A percentile compares a stretch with the other conserved stretches of the same genome.
phyloP scores from a whole-genome alignment of 192 early-diverging fungal species.

The Umbelopsis sp. region DNA sequence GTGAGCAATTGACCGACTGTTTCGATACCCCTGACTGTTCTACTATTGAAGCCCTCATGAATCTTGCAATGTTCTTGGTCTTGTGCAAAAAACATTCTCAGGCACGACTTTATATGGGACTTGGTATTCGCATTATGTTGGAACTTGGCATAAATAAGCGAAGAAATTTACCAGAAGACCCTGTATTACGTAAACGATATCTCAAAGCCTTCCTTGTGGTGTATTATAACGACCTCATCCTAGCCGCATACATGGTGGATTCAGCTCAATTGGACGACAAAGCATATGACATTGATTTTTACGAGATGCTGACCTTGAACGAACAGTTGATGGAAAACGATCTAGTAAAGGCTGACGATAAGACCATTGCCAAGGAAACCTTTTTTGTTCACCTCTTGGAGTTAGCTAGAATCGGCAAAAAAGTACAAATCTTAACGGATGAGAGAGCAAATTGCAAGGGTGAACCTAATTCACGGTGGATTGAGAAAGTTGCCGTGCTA shows the following conservation, averaged over 20 bases:
- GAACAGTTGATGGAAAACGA: background rate
- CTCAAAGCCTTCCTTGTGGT: conserved; percentile 35
- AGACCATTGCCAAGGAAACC: conserved; percentile 28
- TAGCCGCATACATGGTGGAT: conserved; percentile 27
- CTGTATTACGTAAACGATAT: conserved; percentile 25
- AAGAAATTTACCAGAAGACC: conserved; percentile 23
- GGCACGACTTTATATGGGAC: conserved; percentile 35
- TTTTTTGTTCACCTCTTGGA: conserved; percentile 33
- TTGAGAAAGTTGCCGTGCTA: conserved; percentile 19
- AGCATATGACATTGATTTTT: conserved; percentile 35
- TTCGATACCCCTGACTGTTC: conserved; percentile 39
- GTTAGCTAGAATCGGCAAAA: conserved; percentile 29
- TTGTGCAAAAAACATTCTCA: conserved; percentile 36
- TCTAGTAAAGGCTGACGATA: conserved; percentile 17
- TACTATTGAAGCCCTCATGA: conserved; percentile 35
- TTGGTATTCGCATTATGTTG: conserved; percentile 38
- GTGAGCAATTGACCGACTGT: conserved; percentile 33
- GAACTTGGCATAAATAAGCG: conserved; percentile 34
- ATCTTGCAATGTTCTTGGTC: conserved; percentile 36
- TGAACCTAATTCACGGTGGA: conserved; percentile 11
- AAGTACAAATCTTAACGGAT: background rate
- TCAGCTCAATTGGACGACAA: conserved; percentile 26
- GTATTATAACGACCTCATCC: conserved; percentile 35
- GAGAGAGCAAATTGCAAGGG: conserved; percentile 1
- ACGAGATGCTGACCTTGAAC: conserved; percentile 26